Evolutionary conservation across 2,329 filamentous ascomycete species (phyloP), one percentile per base, ranked within the genome.

Genomic region (Pseudogymnoascus sp.): DNA sequence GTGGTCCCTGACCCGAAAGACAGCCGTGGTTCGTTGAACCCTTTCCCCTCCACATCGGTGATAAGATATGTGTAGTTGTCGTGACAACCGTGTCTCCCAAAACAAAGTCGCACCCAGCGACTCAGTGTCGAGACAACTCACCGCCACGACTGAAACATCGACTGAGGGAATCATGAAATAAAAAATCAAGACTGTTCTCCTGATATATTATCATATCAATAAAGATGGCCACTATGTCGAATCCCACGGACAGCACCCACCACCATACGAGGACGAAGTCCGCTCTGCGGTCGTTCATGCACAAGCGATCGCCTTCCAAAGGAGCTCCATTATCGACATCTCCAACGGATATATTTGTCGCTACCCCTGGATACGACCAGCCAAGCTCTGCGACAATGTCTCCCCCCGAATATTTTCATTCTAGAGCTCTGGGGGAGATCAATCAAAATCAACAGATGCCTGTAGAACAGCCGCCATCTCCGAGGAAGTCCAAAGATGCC

Each of bases 391-490:
- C 74, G 66, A 62, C 69, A 73, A 66, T 76, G 72, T 64, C 77
- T 73, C 70, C 73, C 73, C 37, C 73, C 66, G 68, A 74, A 63
- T 68, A 70, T 67, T 67, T 68, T 14, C 75, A 78, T 61, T 74
- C 78, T 5, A 73, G 78, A 36, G 80, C 83, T 62, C 76, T 86
- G 14, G 79, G 79, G 60, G 84, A 86, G 71, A 78, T 85, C 47
- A 81, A 82, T 64, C 79, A 82, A 64, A 86, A 86, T 71, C 79
- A 80, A 64, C 75, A 68, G 67, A 78, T 77, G 63, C 16, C 51
- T 34, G 11, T 21, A 7, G 71, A 75, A 59, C 69, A 72, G 21
- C 72, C 75, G 23, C 72, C 76, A 16, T 76, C 78, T 16, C 76
- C 78, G 1, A 74, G 73, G 51, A 80, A 77, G 64, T 69, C 70